Conservation (phyloP, 2,329 filamentous ascomycete genomes). For the Balansia obtecta region DNA sequence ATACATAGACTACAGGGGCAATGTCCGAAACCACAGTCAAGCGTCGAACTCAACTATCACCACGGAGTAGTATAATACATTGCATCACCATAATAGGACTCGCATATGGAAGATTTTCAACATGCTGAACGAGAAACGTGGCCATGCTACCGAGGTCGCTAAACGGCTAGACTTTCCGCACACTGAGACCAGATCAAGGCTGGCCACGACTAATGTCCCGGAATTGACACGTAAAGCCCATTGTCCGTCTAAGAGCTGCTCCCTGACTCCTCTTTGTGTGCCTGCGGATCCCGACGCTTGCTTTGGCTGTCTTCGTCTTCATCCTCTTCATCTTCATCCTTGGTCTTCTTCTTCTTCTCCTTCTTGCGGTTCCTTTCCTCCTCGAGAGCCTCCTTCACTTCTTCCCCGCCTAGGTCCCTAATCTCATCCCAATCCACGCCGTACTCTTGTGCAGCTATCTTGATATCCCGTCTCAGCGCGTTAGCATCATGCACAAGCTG, state of each 20-base stretch:
- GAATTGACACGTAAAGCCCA: not conserved
- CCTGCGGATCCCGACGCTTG: slow-evolving; percentile 16
- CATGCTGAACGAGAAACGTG: no score
- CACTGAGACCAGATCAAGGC: no score
- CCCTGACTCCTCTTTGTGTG: slow-evolving; percentile 7
- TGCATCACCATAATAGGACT: no score
- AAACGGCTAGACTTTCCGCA: no score
- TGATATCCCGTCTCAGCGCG: slow-evolving; percentile 63
- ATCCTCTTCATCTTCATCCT: no score
- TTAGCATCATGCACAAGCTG: slow-evolving; percentile 69
- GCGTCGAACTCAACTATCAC: no score
- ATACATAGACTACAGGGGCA: no score
- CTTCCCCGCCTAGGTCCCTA: slow-evolving; percentile 57
- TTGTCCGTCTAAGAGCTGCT: not conserved
- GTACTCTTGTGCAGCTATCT: slow-evolving; percentile 70
- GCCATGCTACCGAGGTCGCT: no score
- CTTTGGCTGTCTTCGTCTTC: slow-evolving; percentile 22
- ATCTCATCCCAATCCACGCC: slow-evolving; percentile 82
- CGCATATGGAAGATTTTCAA: no score
- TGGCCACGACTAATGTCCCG: no score
- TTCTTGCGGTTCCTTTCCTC: slow-evolving; percentile 32
- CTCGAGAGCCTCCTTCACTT: slow-evolving; percentile 45
- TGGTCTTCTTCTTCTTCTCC: not conserved
- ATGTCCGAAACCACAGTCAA: no score
- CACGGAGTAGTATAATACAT: no score